Percentiles rank a stretch among this genome's conserved stretches.
phyloP scores from a whole-genome alignment of 345 rosid genomes.

The Lepidium aucheri region DNA sequence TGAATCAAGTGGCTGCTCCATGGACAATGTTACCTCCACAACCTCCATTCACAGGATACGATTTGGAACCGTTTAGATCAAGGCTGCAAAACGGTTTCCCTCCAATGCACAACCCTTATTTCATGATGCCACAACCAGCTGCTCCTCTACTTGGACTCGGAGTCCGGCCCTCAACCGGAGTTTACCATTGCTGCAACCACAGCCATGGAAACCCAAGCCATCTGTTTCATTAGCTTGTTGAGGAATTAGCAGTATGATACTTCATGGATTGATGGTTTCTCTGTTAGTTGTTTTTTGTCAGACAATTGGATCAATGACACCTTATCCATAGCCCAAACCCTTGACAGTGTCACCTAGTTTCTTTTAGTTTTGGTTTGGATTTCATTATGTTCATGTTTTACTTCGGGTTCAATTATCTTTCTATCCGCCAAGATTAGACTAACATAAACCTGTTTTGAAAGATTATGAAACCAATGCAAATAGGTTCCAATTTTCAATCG shows the following conservation, averaged over 20 bases:
- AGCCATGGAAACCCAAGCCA: background rate
- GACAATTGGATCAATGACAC: too few relatives aligned
- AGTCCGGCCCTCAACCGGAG: background rate
- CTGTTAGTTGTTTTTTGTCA: too few relatives aligned
- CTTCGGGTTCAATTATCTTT: background rate
- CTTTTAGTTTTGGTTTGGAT: too few relatives aligned
- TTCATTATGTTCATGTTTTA: background rate
- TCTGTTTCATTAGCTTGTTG: background rate
- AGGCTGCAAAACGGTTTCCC: background rate
- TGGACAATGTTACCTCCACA: background rate
- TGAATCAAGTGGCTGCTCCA: background rate
- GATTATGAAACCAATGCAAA: background rate
- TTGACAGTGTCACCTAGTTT: too few relatives aligned
- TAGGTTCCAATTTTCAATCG: slow-evolving; percentile 5
- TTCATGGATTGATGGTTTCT: too few relatives aligned
- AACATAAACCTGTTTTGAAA: background rate
- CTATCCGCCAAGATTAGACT: background rate
- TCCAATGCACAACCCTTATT: background rate
- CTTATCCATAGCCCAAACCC: too few relatives aligned
- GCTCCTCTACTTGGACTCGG: background rate
- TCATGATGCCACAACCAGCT: background rate
- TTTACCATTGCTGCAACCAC: background rate
- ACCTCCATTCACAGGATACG: background rate
- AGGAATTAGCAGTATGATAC: background rate
- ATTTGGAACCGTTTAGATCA: background rate